These are phyloP conservation scores for Cladophialophora immunda DNA, from an alignment of 2,329 filamentous ascomycete genomes.

Conservation along the genomic window DNA sequence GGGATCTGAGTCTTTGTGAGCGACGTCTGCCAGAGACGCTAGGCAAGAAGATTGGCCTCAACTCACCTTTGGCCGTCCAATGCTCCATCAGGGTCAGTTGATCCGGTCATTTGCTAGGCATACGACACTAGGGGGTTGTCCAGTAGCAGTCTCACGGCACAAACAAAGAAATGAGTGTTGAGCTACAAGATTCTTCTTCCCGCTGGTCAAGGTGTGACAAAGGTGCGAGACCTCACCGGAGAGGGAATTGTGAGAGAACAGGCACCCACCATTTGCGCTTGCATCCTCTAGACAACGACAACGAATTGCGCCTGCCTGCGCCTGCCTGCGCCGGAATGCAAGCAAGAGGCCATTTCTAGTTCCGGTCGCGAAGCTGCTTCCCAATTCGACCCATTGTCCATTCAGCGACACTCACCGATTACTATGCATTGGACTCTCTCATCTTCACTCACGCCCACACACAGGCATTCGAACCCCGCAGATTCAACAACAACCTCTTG, in stretches of 20 bases:
- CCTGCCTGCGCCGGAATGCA: neutral
- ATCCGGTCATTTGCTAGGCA: conserved; percentile 13
- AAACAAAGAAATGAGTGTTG: conserved; percentile 11
- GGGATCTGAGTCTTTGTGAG: conserved; percentile 28
- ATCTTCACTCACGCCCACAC: neutral
- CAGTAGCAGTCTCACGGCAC: neutral
- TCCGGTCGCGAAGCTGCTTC: neutral
- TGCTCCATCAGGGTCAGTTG: conserved; percentile 25
- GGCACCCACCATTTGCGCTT: neutral
- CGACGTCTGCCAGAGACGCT: neutral
- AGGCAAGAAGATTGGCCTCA: neutral
- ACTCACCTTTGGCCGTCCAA: conserved; percentile 27
- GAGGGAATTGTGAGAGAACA: neutral
- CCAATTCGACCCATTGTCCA: neutral
- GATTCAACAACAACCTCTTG: neutral
- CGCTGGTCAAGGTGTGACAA: neutral
- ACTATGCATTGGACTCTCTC: neutral
- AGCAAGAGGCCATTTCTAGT: neutral
- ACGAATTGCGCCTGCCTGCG: neutral
- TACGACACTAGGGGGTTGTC: conserved; percentile 14
- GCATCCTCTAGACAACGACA: neutral
- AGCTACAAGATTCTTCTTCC: neutral
- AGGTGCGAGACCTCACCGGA: neutral
- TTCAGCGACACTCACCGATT: neutral
- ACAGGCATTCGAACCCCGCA: neutral